Base-by-base conservation (phyloP, 257 asterid genomes). In the Solanum chiquidenum region DNA sequence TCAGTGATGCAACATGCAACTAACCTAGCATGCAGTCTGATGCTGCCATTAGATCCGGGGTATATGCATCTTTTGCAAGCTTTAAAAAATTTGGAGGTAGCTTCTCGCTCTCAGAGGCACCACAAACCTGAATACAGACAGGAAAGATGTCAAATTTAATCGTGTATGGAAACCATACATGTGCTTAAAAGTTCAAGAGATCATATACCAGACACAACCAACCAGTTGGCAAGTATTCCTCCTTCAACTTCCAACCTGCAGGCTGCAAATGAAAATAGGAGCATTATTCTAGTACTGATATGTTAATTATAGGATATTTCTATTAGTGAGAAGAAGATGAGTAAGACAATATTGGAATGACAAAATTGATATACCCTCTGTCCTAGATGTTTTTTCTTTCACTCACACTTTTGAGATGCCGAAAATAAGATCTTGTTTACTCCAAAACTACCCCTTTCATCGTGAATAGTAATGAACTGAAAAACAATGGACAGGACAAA, bases 11-110 rank as follows among this genome's bases (percentile, higher is more conserved):
- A 82, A 92, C 96, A 86, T 58, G 64, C 69, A 83, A 92, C 96
- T 89, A 76, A 97, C 99, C 99, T 87, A 97, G 98, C 99, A 97
- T 97, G 93, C 99, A 97, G 87, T 97, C 99, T 42, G 99, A 97
- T 86, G 99, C 99, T 58, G 98, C 99, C 90, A 97, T 97, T 62
- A 94, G 72, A 87, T 97, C 99, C 49, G 99, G 99, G 73, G 99
- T 97, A 89, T 97, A 97, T 3, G 93, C 91, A 93, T 97, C 98
- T 93, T 93, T 96, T 83, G 96, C 93, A 55, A 97, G 97, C 95
- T 94, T 95, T 82, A 94, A 83, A 68, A 97, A 97, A 91, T 97
- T 97, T 58, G 98, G 93, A 60, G 99, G 99, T 90, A 97, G 95
- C 83, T 95, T 91, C 86, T 93, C 89, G 72, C 88, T 94, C 84